Evolutionary conservation across 2,329 filamentous ascomycete genomes (phyloP).

Genomic region (Fusarium avenaceum): DNA sequence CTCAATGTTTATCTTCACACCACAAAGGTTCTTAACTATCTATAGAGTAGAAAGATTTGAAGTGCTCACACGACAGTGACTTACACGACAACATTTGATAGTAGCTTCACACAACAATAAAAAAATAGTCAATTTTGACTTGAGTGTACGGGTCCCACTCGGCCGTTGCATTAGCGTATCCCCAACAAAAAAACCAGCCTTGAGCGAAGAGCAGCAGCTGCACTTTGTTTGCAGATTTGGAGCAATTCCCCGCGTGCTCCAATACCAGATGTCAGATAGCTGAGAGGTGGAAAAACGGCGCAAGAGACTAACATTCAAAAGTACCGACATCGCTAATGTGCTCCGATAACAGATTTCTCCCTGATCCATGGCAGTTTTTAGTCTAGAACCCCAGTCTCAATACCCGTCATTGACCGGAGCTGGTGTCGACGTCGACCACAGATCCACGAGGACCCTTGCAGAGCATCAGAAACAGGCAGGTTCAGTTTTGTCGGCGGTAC

Average conservation of each 20-base stretch:
- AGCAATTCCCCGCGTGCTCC: constrained; percentile 30
- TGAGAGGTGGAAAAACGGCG: rapidly evolving
- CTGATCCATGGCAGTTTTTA: constrained; percentile 18
- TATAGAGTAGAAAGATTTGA: neutral
- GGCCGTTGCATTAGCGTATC: constrained; percentile 48
- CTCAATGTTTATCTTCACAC: neutral
- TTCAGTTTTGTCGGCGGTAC: constrained; percentile 21
- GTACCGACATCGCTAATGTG: constrained; percentile 7
- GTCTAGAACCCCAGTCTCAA: constrained; percentile 27
- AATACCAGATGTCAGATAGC: constrained; percentile 12
- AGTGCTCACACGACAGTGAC: constrained; percentile 26
- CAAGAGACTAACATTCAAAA: neutral
- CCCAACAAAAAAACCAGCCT: constrained; percentile 49
- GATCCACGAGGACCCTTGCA: constrained; percentile 34
- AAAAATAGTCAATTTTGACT: constrained; percentile 17
- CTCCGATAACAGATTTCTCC: constrained; percentile 7
- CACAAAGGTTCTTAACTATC: neutral
- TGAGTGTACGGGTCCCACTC: constrained; percentile 36
- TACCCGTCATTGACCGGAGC: constrained; percentile 22
- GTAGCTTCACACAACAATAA: constrained; percentile 14
- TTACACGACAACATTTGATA: constrained; percentile 23
- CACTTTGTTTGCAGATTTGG: constrained; percentile 42
- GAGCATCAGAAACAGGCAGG: constrained; percentile 37
- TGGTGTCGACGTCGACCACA: constrained; percentile 38
- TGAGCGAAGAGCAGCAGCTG: constrained; percentile 27